Base-by-base conservation (phyloP, 1,139 yeast species). In the Nadsonia starkeyi-henricii region DNA sequence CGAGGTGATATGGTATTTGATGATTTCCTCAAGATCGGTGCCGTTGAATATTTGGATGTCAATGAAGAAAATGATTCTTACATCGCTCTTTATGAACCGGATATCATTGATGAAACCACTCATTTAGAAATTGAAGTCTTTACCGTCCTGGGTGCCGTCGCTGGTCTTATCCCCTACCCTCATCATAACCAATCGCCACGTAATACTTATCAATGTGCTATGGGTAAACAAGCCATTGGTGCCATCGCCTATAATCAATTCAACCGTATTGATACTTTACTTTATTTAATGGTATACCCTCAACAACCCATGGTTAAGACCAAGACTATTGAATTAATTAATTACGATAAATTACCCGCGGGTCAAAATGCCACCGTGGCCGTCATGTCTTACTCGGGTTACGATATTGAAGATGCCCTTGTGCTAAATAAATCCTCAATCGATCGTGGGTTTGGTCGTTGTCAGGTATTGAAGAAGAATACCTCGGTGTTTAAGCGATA, bases 141-240 rank as follows among this genome's bases (percentile, higher is more conserved):
- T 67, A 91, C 98, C 0, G 85, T 91, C 2, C 71, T 91, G 48
- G 99, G 99, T 46, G 98, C 98, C 0, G 97, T 91, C 52, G 99
- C 99, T 0, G 98, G 98, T 44, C 75, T 91, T 58, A 91, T 91
- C 75, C 99, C 99, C n/a, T 91, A 91, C 61, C 99, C 99, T 36
- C 98, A 91, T 65, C 99, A 91, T 66, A 91, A 91, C 66, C 98
- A 91, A 71, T 88, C 96, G 3, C 98, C 98, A 46, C 82, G 98
- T 76, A 91, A 91, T 65, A 91, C 98, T 0, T 91, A 91, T 70
- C 98, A 91, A 71, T 91, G 96, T 77, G 98, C 98, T 64, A 91
- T 91, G 98, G 98, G 98, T 79, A 91, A 91, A 71, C 99, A 91
- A 70, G 98, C 98, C 20, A 91, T 91, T 66, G 99, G 99, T 56